These are phyloP conservation scores for Poa annua DNA, from an alignment of 176 grass and related monocot species.

Conservation along the genomic window DNA sequence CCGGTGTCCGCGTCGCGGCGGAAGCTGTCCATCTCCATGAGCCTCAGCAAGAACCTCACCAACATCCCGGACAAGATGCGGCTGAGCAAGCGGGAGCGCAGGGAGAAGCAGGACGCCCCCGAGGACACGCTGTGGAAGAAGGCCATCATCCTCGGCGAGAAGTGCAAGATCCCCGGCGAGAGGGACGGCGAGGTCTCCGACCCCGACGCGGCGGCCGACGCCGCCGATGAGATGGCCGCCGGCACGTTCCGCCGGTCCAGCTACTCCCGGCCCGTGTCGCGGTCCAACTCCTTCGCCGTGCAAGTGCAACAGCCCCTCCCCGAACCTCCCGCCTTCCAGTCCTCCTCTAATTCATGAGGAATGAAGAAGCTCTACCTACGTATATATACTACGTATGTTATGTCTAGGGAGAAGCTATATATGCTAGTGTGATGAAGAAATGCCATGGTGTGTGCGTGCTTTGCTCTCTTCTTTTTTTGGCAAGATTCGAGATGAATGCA, in stretches of 20 bases:
- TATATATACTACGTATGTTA: not conserved
- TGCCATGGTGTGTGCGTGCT: not conserved
- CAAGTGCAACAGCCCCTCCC: conserved; percentile 35
- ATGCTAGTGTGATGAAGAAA: conserved; percentile 27
- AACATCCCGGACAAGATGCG: conserved; percentile 75
- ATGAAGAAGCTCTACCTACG: not conserved
- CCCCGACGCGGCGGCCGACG: conserved; percentile 54
- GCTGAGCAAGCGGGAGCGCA: conserved; percentile 62
- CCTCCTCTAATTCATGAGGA: conserved; percentile 34
- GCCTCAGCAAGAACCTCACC: conserved; percentile 59
- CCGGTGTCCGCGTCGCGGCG: conserved; percentile 52
- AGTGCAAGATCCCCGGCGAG: conserved; percentile 70
- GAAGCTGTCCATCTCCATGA: conserved; percentile 52
- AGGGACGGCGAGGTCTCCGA: conserved; percentile 56
- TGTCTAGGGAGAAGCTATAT: not conserved
- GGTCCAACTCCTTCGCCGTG: conserved; percentile 62
- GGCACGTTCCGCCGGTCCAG: conserved; percentile 52
- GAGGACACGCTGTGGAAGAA: conserved; percentile 94
- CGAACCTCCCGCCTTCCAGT: conserved; percentile 8
- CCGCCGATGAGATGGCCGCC: conserved; percentile 53
- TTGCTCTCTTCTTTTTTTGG: not conserved
- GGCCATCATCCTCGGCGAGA: conserved; percentile 84
- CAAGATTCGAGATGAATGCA: conserved; percentile 6
- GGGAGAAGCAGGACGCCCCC: conserved; percentile 53
- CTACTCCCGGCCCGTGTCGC: conserved; percentile 60